Conservation (phyloP, 2,329 filamentous ascomycete species). For the Penicillium thymicola region DNA sequence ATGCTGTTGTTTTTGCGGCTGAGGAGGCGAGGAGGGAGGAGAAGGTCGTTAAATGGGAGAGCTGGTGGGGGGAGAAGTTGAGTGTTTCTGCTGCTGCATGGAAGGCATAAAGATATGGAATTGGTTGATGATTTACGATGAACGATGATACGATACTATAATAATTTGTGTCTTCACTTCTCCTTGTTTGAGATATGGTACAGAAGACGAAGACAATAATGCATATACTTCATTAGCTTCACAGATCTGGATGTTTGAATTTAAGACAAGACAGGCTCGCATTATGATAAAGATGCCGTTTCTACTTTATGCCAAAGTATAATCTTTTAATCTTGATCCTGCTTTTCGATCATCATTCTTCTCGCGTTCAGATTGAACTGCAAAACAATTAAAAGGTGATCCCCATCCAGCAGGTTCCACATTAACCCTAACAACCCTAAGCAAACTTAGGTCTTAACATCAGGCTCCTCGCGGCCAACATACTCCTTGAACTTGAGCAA, state of each 20-base stretch:
- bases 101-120: neutral
- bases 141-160: neutral
- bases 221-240: neutral
- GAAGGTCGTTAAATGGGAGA: conserved; percentile 69
- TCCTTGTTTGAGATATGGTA: neutral
- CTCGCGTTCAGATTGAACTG: conserved; percentile 8
- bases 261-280: neutral
- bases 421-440: conserved; percentile 2
- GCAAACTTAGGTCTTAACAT: conserved; percentile 79
- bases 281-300: conserved; percentile 3
- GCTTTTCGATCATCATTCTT: conserved; percentile 17
- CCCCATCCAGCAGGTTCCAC: conserved; percentile 26
- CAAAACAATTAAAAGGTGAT: conserved; percentile 18
- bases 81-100: conserved; percentile 10
- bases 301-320: conserved; percentile 1
- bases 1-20: conserved; percentile 90
- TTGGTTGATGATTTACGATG: neutral
- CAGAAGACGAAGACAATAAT: neutral
- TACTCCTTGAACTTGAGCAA: conserved; percentile 92
- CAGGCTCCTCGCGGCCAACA: conserved; percentile 85
- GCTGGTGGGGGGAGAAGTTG: conserved; percentile 69
- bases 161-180: neutral
- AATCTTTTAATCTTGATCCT: conserved; percentile 7
- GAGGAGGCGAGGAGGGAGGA: conserved; percentile 74
- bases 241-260: neutral